Base-by-base conservation (phyloP, 805 yeast species). In the Candida sphagnicola region DNA sequence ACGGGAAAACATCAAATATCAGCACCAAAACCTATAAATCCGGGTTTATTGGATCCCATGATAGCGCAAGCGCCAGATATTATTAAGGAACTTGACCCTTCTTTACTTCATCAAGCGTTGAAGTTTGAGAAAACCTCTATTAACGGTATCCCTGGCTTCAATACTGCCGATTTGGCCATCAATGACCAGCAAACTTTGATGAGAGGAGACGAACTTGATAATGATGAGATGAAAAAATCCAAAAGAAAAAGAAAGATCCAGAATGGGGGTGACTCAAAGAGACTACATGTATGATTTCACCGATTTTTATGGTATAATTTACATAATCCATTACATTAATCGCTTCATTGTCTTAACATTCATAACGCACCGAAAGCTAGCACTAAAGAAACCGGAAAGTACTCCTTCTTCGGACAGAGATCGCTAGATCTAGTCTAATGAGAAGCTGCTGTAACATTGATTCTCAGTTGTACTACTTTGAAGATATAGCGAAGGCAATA, bases 1-100 rank as follows among this genome's bases (percentile, higher is more conserved):
- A 85, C 96, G 0, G 97, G 90, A 2, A 82, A 81, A 53, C 86
- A 80, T 48, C 70, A 69, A 26, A 78, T 84, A 29, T 85, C 86
- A n/a, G 71, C 57, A 0, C 50, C 51, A 5, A 64, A 59, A 37
- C 67, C 67, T 3, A 42, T 68, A 15, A 65, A 66, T 5, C 57
- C 54, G 14, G 62, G 58, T 17, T 43, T 68, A 18, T 45, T 68
- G 31, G 72, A 68, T 42, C 74, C 74, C 0, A 49, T 44, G 45
- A 38, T 61, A n/a, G 54, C 50, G 5, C 61, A 59, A 38, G 51
- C 54, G 1, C 78, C 79, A 6, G 69, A 72, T 24, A 59, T 72
- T 5, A 67, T 80, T 15, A 67, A 72, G 26, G 69, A 64, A 26
- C 65, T 82, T 24, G 80, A 78, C 29, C 62, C 72, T 5, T 64